A percentile compares a stretch with the other conserved stretches of the same genome.
Evolutionary conservation across 306 rosid genomes (phyloP).

Genomic region (Prunus campanulata): DNA sequence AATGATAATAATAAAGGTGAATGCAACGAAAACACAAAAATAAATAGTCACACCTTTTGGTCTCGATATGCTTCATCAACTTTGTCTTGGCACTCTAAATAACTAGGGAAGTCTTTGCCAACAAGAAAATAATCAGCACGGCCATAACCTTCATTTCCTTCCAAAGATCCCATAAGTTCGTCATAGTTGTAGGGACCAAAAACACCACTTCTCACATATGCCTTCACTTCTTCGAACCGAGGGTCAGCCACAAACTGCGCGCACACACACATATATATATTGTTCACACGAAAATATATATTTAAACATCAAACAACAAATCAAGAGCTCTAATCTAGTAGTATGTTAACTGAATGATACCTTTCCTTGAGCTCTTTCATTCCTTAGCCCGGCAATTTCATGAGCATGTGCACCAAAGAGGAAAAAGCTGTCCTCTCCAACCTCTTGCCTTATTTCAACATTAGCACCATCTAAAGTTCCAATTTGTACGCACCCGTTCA

Average conservation of each 20-base stretch:
- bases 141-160: slow-evolving; percentile 95
- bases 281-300: too few relatives aligned
- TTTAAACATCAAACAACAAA: too few relatives aligned
- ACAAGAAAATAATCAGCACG: slow-evolving; percentile 95
- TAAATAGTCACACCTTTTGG: slow-evolving; percentile 66
- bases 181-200: slow-evolving; percentile 75
- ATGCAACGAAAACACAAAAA: background rate
- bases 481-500: slow-evolving; percentile 91
- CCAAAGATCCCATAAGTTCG: slow-evolving; percentile 78
- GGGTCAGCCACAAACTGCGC: slow-evolving; percentile 89
- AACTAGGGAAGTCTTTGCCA: slow-evolving; percentile 96
- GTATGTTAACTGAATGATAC: slow-evolving; percentile 23
- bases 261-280: too few relatives aligned
- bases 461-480: slow-evolving; percentile 99
- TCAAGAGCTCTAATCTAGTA: too few relatives aligned
- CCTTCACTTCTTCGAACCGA: slow-evolving; percentile 82
- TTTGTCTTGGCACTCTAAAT: slow-evolving; percentile 87
- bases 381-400: slow-evolving; percentile 86
- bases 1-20: too few relatives aligned
- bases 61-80: slow-evolving; percentile 81
- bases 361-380: slow-evolving; percentile 93
- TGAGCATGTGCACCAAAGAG: slow-evolving; percentile 94
- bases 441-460: slow-evolving; percentile 95
- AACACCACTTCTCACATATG: slow-evolving; percentile 75
- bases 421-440: slow-evolving; percentile 91